Evolutionary conservation across 768 basidiomycete genomes (phyloP), one percentile per base, ranked within the genome.

Genomic region (Pleurotus eryngii): DNA sequence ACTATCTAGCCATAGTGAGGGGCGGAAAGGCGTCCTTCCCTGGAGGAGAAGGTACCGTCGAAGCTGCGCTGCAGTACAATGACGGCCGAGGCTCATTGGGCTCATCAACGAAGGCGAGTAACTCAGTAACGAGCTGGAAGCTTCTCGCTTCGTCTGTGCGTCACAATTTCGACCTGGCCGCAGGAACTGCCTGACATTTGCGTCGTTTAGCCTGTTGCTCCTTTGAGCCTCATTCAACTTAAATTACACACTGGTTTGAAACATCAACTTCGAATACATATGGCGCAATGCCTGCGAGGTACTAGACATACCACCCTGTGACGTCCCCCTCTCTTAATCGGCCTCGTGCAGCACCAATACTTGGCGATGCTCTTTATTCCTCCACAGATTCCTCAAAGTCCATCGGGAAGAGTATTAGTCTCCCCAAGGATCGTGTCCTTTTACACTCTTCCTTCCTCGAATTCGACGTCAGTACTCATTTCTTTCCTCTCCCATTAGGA

Each of bases 261-360:
- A 66, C 87, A 89, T 57, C 87, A 89, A 62, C 77, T 89, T 30
- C 80, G 87, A n/a, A 72, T 87, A 12, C 87, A 89, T 59, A 65
- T 84, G 30, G 78, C 86, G 1, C 72, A 78, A 48, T 71, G 71
- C 56, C 65, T 87, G 53, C 73, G 76, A 49, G 70, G 86, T 83
- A 57, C 11, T 72, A 62, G 14, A 39, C 39, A 24, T 9, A 43
- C 18, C 26, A 57, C 4, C 17, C 15, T 9, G 30, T 2, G 30
- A 35, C 38, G 43, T 18, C 35, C 53, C 48, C 50, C 38, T n/a
- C 12, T 53, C 17, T 15, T 26, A 27, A n/a, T 18, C 7, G 22
- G 27, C 12, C 24, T 35, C n/a, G 27, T 46, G 49, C 59, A 89
- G 87, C 82, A 26, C 87, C 87, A 15, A 82, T 90, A 49, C 71